A percentile compares a stretch with the other conserved stretches of the same genome.
phyloP scores from a whole-genome alignment of 177 flowering plant genomes.

The Vitis hybrid region DNA sequence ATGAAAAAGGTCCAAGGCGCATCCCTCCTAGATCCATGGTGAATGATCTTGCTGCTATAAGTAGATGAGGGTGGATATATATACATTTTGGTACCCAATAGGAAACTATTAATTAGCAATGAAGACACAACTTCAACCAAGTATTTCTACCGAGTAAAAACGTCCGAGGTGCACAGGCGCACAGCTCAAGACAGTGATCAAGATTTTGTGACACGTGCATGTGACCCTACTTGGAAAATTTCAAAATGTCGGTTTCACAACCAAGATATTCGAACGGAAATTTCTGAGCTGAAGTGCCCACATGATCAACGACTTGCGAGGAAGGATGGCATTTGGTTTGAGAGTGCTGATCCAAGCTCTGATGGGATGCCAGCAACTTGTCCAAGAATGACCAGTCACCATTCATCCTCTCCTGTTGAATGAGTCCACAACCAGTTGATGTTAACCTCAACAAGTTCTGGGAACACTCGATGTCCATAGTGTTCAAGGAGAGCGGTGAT shows the following conservation, averaged over 20 bases:
- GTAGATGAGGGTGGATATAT: too few relatives aligned
- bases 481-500: conserved; percentile 29
- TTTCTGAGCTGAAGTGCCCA: conserved; percentile 27
- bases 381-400: conserved; percentile 82
- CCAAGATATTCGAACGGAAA: conserved; percentile 62
- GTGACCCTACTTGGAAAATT: conserved; percentile 39
- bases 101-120: too few relatives aligned
- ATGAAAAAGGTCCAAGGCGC: too few relatives aligned
- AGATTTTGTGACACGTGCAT: too few relatives aligned
- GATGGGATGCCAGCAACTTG: conserved; percentile 61
- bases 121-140: too few relatives aligned
- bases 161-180: too few relatives aligned
- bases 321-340: conserved; percentile 21
- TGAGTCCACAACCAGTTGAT: conserved; percentile 17
- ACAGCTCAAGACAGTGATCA: too few relatives aligned
- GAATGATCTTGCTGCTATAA: too few relatives aligned
- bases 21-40: too few relatives aligned
- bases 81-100: too few relatives aligned
- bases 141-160: too few relatives aligned
- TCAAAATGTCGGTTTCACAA: conserved; percentile 44
- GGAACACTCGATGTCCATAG: conserved; percentile 51
- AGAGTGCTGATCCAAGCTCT: conserved; percentile 27
- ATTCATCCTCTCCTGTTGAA: conserved; percentile 34
- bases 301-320: conserved; percentile 20
- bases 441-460: conserved; percentile 59